Evolutionary conservation across 2,329 filamentous ascomycete genomes (phyloP), one percentile per base, ranked within the genome.

Genomic region (Alternaria arborescens): DNA sequence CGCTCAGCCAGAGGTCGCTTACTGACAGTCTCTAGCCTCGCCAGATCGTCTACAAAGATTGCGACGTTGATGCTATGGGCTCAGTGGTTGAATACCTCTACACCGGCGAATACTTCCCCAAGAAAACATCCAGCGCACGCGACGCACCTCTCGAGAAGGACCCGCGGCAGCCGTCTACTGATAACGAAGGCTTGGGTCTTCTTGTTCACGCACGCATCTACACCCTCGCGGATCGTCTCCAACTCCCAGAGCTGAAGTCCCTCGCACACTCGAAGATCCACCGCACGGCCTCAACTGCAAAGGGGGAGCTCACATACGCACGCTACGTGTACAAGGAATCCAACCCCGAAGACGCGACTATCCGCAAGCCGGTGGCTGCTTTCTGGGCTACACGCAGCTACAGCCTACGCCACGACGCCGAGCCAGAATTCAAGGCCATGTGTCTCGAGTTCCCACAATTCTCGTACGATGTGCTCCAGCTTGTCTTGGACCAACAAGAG

Each of bases 361-460:
- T 97, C 71, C 88, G 93, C 69, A 91, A 88, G 66, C 93, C 93
- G 1, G 88, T 97, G 52, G 93, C 92, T n/a, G 90, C 89, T 55
- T 97, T 96, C 83, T 97, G 93, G 93, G 93, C 93, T 6, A 90
- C 87, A 47, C 85, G 91, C 62, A 89, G 87, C 60, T 93, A 95
- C 81, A 89, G 92, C 12, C 82, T 97, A 65, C 90, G 94, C 18
- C 86, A 94, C 79, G 92, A 97, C 79, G 92, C 93, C 38, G 92
- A 96, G 79, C 86, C 87, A 7, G 92, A 96, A 80, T 97, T 97
- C 86, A 88, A 89, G 77, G 79, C 85, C 46, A 87, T 97, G 79
- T 97, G 94, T 81, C 82, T 97, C 77, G 91, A 97, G 80, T 93
- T 89, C 76, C 94, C 94, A 18, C 91, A 96, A 76, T 97, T 97